Conservation (phyloP, 1,284 basidiomycete genomes). For the Phylloboletellus chloephorus region DNA sequence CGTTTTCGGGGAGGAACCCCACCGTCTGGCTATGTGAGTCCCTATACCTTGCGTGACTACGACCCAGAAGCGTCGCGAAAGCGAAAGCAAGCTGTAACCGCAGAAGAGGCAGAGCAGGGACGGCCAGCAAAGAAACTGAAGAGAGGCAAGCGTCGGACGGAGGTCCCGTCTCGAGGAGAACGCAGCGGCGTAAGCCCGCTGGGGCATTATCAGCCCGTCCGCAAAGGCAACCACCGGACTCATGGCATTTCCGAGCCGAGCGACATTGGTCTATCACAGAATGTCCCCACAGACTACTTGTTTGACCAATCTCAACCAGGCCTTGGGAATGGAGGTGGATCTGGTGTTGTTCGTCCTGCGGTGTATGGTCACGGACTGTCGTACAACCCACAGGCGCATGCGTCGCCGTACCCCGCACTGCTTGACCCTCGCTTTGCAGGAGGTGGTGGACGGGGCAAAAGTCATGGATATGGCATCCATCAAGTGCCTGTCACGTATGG, state of each 20-base stretch:
- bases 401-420: conserved; percentile 10
- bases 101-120: conserved; percentile 13
- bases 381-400: conserved; percentile 2
- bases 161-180: background rate
- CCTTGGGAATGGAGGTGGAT: conserved; percentile 17
- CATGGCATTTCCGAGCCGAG: conserved; percentile 17
- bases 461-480: background rate
- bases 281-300: conserved; percentile 8
- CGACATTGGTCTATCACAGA: conserved; percentile 19
- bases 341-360: conserved; percentile 14
- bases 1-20: conserved; percentile 41
- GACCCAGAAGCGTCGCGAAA: conserved; percentile 21
- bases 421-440: conserved; percentile 13
- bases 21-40: conserved; percentile 35
- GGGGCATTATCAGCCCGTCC: conserved; percentile 1
- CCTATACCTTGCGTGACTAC: conserved; percentile 19
- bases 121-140: conserved; percentile 21
- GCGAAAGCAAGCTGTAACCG: conserved; percentile 15
- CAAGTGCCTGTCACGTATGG: background rate
- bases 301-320: conserved; percentile 20
- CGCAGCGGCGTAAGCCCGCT: background rate
- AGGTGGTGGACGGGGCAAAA: background rate
- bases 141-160: conserved; percentile 16
- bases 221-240: conserved; percentile 12
- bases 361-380: background rate